A percentile compares a stretch with the other conserved stretches of the same genome.
These are phyloP conservation scores for Prunella vulgaris DNA, from an alignment of 257 asterid genomes.

Conservation along the genomic window DNA sequence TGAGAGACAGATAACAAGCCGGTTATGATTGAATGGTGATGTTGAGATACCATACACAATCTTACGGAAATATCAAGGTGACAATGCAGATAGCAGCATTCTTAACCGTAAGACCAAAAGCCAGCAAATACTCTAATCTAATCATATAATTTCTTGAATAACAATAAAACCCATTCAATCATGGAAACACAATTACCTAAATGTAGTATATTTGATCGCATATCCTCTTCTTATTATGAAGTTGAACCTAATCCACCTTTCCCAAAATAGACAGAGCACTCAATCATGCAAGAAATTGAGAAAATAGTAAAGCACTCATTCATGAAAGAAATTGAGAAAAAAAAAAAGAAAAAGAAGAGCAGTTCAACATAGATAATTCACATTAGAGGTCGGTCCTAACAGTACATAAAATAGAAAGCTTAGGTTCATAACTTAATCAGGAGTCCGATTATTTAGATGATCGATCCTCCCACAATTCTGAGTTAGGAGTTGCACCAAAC, in stretches of 20 bases:
- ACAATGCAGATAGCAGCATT: not conserved
- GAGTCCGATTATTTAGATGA: not conserved
- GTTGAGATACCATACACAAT: too few species aligned
- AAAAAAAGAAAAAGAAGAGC: too few species aligned
- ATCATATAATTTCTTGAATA: not conserved
- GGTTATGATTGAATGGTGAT: not conserved
- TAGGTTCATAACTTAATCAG: not conserved
- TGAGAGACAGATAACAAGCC: not conserved
- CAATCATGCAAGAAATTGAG: not conserved
- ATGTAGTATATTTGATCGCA: not conserved
- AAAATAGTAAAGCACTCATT: not conserved
- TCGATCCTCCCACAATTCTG: not conserved
- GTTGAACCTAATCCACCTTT: not conserved
- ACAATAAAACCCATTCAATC: not conserved
- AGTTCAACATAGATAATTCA: too few species aligned
- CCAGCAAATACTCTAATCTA: not conserved
- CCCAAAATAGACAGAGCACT: not conserved
- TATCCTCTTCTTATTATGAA: not conserved
- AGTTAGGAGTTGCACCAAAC: constrained; percentile 7
- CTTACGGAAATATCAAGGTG: not conserved
- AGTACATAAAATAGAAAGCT: not conserved
- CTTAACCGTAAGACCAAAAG: too few species aligned
- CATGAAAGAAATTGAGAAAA: not conserved
- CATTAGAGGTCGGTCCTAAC: too few species aligned
- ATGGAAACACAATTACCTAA: not conserved